Evolutionary conservation across 2,329 filamentous ascomycete species (phyloP).

Genomic region (Paraphoma sp.): DNA sequence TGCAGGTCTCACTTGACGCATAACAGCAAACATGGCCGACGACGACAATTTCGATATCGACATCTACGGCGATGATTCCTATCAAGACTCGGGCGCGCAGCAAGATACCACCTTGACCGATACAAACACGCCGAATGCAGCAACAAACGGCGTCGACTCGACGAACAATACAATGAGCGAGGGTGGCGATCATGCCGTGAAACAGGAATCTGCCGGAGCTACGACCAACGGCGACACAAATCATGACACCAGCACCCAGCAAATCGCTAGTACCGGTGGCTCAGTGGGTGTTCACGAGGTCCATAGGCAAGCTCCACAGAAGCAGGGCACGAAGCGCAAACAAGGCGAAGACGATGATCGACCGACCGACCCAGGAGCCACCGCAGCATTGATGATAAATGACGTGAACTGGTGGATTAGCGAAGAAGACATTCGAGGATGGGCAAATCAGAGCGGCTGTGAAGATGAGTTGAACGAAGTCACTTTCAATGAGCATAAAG

Average conservation of each 20-base stretch:
- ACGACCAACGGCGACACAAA: constrained; percentile 27
- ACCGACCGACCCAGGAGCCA: constrained; percentile 65
- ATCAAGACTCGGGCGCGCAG: constrained; percentile 32
- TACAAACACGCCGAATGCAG: constrained; percentile 38
- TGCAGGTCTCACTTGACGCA: constrained; percentile 31
- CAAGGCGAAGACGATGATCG: constrained; percentile 61
- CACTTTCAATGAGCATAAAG: constrained; percentile 97
- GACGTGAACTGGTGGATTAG: constrained; percentile 93
- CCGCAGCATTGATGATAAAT: constrained; percentile 79
- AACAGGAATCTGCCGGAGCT: constrained; percentile 27
- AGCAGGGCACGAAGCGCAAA: constrained; percentile 69
- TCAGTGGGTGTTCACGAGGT: constrained; percentile 44
- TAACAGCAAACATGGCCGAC: constrained; percentile 56
- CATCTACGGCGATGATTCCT: constrained; percentile 68
- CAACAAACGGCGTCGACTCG: constrained; percentile 29
- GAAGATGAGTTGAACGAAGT: constrained; percentile 90
- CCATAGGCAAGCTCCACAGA: constrained; percentile 54
- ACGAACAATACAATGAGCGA: constrained; percentile 20
- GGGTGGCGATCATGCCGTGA: constrained; percentile 17
- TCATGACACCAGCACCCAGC: constrained; percentile 46
- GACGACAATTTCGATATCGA: constrained; percentile 76
- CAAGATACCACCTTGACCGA: constrained; percentile 34
- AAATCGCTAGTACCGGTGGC: constrained; percentile 53
- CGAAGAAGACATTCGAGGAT: constrained; percentile 91
- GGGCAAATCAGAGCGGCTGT: constrained; percentile 78